Evolutionary conservation across 2,329 filamentous ascomycete species (phyloP).

Genomic region (Gaeumannomyces tritici): DNA sequence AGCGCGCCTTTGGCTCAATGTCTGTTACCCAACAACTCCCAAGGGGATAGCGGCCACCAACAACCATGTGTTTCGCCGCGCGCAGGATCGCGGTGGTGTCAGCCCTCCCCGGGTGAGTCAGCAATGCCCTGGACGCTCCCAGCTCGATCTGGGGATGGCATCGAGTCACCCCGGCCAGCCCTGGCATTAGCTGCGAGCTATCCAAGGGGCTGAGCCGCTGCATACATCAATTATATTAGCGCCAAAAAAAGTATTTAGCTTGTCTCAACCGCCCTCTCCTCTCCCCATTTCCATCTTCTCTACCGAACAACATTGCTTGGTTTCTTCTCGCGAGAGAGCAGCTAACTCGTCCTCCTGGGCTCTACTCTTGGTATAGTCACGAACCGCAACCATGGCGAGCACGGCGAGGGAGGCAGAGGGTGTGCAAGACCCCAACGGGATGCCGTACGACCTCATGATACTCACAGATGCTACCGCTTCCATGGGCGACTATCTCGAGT

Average conservation of each 20-base stretch:
- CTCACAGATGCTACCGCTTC: conserved; percentile 36
- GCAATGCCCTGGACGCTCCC: background rate
- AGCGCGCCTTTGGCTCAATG: too few species aligned
- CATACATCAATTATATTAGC: background rate
- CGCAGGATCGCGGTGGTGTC: background rate
- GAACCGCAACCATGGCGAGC: background rate
- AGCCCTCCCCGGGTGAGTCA: background rate
- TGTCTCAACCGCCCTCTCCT: background rate
- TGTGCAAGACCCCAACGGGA: background rate
- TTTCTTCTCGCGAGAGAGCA: background rate
- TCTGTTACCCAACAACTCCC: too few species aligned
- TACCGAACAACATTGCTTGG: background rate
- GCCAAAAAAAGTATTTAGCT: background rate
- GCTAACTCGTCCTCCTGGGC: too few species aligned
- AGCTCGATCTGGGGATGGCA: background rate
- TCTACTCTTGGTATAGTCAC: too few species aligned
- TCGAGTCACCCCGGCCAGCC: background rate
- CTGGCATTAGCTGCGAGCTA: background rate
- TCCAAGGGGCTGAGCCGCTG: background rate
- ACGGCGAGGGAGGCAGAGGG: background rate
- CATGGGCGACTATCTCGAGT: conserved; percentile 30
- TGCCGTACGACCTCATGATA: conserved; percentile 32
- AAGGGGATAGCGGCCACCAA: too few species aligned
- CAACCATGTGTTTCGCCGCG: too few species aligned
- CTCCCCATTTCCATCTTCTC: background rate